Base-by-base conservation (phyloP, 2,329 filamentous ascomycete genomes). In the Fusarium brevicatenulatum region DNA sequence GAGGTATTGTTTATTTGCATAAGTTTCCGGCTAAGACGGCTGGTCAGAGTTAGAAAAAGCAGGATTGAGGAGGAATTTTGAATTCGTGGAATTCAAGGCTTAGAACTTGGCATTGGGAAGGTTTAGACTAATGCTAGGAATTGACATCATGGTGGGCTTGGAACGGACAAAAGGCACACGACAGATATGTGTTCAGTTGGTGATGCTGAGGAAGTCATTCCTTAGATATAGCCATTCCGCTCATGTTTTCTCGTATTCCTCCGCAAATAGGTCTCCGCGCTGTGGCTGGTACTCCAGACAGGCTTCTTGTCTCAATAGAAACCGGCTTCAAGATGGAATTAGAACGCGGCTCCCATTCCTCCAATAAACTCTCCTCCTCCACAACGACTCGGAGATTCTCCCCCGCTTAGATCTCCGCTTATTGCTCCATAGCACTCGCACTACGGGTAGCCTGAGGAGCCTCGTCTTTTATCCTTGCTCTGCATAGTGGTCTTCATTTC, bases 71-170 rank as follows among this genome's bases (percentile, higher is more conserved):
- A 47, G 34, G 63, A 53, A 67, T 69, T 39, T n/a, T 44, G 10
- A n/a, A 34, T 36, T 69, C 21, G 10, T 25, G 15, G 10, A 44
- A n/a, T 55, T 16, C 18, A 58, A 39, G 25, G 34, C 44, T 53
- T 30, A 18, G 32, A 46, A 57, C 54, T 57, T 57, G 40, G 54
- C 54, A 49, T 36, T 13, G 4, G 7, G 19, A 37, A 28, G 25
- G 28, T 58, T 69, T 36, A 21, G 18, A 21, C 44, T 52, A 65
- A 46, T 16, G 9, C 9, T 16, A 18, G 1, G 25, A 5, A 15
- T 46, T 65, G 66, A 69, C 65, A 69, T 69, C 66, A 69, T 69
- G 43, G 18, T 19, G 5, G 40, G 39, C 42, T 52, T 64, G 9
- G 32, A 37, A 46, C 16, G 25, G 40, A 34, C 13, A 40, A 49